A percentile compares a stretch with the other conserved stretches of the same genome.
Evolutionary conservation across 108 stramenopile genomes (phyloP).

Genomic region (Fragilariopsis cylindrus): DNA sequence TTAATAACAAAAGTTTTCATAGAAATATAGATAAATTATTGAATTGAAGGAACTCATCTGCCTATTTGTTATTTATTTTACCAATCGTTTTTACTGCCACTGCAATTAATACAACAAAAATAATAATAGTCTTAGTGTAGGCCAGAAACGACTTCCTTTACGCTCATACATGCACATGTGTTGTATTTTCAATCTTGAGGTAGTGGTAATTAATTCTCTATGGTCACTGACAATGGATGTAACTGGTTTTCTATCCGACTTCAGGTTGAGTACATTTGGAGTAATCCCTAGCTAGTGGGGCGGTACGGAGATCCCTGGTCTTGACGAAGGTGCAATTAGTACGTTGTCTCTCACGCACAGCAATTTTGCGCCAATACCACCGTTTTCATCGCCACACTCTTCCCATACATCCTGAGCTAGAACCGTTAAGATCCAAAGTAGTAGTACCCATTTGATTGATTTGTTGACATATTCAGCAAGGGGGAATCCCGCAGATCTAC

Average conservation of each 20-base stretch:
- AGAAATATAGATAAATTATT: too few relatives aligned
- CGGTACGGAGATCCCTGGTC: constrained; percentile 46
- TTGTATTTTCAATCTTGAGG: too few relatives aligned
- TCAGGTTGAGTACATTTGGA: neutral
- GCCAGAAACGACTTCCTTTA: too few relatives aligned
- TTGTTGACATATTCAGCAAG: constrained; percentile 14
- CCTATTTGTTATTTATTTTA: too few relatives aligned
- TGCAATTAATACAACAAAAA: too few relatives aligned
- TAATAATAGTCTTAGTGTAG: too few relatives aligned
- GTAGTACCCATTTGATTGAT: constrained; percentile 17
- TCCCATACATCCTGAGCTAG: constrained; percentile 31
- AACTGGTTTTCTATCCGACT: neutral
- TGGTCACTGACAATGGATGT: too few relatives aligned
- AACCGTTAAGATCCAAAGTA: constrained; percentile 30
- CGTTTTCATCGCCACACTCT: constrained; percentile 28
- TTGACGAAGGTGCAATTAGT: constrained; percentile 35
- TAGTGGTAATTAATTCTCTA: too few relatives aligned
- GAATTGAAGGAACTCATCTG: too few relatives aligned
- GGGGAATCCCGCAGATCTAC: constrained; percentile 9
- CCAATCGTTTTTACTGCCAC: too few relatives aligned
- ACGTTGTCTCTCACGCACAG: constrained; percentile 40
- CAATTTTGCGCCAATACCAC: constrained; percentile 18
- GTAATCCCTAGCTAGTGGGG: constrained; percentile 26
- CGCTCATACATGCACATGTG: too few relatives aligned
- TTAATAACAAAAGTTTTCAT: too few relatives aligned